Conservation (phyloP, 2,329 filamentous ascomycete species). For the Cercospora janseana region DNA sequence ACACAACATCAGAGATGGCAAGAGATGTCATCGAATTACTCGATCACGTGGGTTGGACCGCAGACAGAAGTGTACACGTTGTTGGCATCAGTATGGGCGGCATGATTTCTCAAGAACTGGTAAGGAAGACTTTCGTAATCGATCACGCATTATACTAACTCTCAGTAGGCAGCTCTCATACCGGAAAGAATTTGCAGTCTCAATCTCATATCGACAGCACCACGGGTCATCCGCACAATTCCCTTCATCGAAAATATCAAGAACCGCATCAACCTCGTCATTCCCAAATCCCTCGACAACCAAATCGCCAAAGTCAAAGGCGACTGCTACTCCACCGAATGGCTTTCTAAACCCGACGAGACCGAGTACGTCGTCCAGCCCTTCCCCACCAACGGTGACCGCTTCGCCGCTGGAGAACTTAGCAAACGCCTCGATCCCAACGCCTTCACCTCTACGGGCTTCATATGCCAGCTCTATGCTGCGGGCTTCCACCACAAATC, state of each 20-base stretch:
- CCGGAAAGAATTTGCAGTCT: conserved; percentile 51
- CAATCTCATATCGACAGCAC: conserved; percentile 51
- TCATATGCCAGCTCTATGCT: conserved; percentile 74
- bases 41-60: conserved; percentile 67
- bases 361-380: conserved; percentile 43
- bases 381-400: conserved; percentile 76
- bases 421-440: conserved; percentile 63
- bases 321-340: conserved; percentile 65
- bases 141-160: neutral
- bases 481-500: conserved; percentile 78
- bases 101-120: conserved; percentile 87
- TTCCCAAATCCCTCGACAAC: conserved; percentile 69
- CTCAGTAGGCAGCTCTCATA: conserved; percentile 39
- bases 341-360: conserved; percentile 61
- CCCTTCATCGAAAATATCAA: conserved; percentile 62
- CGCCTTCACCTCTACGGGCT: conserved; percentile 64
- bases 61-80: conserved; percentile 61
- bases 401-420: conserved; percentile 77
- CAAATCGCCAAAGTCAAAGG: conserved; percentile 63
- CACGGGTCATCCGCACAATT: conserved; percentile 48
- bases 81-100: conserved; percentile 82
- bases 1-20: conserved; percentile 83
- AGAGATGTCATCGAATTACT: conserved; percentile 69
- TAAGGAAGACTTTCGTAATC: conserved; percentile 33
- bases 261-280: conserved; percentile 55